These are phyloP conservation scores for Acmispon strigosus DNA, from an alignment of 306 rosid species.

Conservation along the genomic window DNA sequence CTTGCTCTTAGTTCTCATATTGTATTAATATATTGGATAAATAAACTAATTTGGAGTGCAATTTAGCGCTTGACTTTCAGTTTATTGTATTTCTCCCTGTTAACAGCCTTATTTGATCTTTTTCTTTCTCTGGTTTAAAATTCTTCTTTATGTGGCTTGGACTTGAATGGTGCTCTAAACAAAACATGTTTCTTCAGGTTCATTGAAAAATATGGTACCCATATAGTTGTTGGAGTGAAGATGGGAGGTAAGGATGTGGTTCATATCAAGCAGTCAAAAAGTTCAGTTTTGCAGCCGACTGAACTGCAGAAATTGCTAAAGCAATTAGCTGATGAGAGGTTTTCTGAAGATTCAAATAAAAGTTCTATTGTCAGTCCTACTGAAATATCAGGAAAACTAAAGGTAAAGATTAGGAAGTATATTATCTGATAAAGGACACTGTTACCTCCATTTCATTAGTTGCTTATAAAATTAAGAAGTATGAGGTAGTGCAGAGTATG, in stretches of 20 bases:
- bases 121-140: neutral
- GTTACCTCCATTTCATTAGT: neutral
- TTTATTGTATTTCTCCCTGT: neutral
- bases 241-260: constrained; percentile 95
- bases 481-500: neutral
- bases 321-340: constrained; percentile 68
- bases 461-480: neutral
- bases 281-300: constrained; percentile 42
- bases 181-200: constrained; percentile 55
- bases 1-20: too few relatives aligned
- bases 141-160: neutral
- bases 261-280: constrained; percentile 63
- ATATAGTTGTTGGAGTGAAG: constrained; percentile 79
- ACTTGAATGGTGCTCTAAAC: constrained; percentile 7
- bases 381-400: constrained; percentile 34
- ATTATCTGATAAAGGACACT: neutral
- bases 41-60: too few relatives aligned
- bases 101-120: neutral
- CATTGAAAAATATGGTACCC: constrained; percentile 87
- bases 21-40: too few relatives aligned
- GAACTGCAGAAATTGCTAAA: constrained; percentile 73
- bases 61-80: neutral
- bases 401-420: constrained; percentile 32
- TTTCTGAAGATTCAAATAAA: constrained; percentile 39
- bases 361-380: constrained; percentile 23